phyloP scores from a whole-genome alignment of 495 filamentous ascomycete species.

The Polyplosphaeria fusca region DNA sequence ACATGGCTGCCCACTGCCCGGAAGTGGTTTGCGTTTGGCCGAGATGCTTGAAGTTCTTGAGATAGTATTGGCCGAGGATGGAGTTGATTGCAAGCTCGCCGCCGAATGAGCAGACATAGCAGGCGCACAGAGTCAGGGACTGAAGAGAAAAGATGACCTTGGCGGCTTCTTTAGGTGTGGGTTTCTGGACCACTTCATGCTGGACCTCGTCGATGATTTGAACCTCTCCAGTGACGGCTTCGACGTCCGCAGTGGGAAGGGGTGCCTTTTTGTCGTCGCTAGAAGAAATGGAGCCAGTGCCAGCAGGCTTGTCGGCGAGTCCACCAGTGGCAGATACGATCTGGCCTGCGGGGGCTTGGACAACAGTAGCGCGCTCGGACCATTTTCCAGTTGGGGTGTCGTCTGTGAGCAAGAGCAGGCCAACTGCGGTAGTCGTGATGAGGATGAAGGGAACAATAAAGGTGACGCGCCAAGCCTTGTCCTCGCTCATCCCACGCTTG shows the following conservation, averaged over 20 bases:
- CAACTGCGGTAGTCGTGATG: slow-evolving; percentile 61
- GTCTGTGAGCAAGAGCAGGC: slow-evolving; percentile 70
- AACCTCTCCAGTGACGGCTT: slow-evolving; percentile 46
- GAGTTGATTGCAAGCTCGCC: slow-evolving; percentile 83
- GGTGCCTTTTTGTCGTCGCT: slow-evolving; percentile 33
- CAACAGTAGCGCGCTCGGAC: slow-evolving; percentile 57
- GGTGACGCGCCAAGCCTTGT: slow-evolving; percentile 77
- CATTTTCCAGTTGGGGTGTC: slow-evolving; percentile 84
- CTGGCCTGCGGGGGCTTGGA: slow-evolving; percentile 22
- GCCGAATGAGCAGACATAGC: slow-evolving; percentile 86
- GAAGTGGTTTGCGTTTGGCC: slow-evolving; percentile 74
- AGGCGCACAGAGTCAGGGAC: slow-evolving; percentile 61
- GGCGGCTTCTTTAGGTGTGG: slow-evolving; percentile 58
- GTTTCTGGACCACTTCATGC: slow-evolving; percentile 64
- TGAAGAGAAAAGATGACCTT: slow-evolving; percentile 61
- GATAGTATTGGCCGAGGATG: slow-evolving; percentile 76
- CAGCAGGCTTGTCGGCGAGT: slow-evolving; percentile 54
- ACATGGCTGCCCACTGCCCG: slow-evolving; percentile 82
- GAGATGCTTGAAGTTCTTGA: slow-evolving; percentile 69
- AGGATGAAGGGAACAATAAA: slow-evolving; percentile 83
- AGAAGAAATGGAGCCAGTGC: slow-evolving; percentile 35
- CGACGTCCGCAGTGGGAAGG: slow-evolving; percentile 37
- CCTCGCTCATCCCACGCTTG: slow-evolving; percentile 53
- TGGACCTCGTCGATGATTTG: slow-evolving; percentile 54
- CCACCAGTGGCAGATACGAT: slow-evolving; percentile 55